phyloP scores from a whole-genome alignment of 148 eudicot species.

The Suaeda aralocaspica region DNA sequence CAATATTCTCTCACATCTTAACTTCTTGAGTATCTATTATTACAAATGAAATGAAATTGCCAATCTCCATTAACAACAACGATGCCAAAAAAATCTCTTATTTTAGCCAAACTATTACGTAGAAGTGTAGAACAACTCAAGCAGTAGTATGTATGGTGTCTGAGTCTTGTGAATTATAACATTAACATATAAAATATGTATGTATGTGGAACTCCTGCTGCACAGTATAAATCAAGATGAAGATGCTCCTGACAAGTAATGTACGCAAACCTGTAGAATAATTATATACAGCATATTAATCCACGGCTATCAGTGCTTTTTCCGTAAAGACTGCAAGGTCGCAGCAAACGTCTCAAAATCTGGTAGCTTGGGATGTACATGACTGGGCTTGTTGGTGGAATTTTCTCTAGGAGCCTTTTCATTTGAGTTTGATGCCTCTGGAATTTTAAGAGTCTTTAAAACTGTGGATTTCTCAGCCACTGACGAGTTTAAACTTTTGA shows the following conservation, averaged over 20 bases:
- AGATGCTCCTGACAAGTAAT: not conserved
- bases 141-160: not conserved
- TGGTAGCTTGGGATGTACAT: constrained; percentile 98
- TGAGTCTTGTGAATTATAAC: not conserved
- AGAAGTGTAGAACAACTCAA: too few species aligned
- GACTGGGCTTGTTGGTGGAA: constrained; percentile 55
- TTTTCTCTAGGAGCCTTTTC: constrained; percentile 39
- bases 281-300: constrained; percentile 17
- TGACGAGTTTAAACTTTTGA: constrained; percentile 25
- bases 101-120: not conserved
- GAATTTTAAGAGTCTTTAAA: constrained; percentile 18
- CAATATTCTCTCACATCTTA: not conserved
- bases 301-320: constrained; percentile 35
- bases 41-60: not conserved
- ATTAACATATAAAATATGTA: not conserved
- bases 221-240: constrained; percentile 11
- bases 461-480: constrained; percentile 28
- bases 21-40: not conserved
- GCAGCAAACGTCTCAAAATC: constrained; percentile 71
- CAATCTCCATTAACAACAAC: not conserved
- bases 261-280: constrained; percentile 6
- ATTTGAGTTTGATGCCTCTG: constrained; percentile 23
- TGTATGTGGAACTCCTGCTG: constrained; percentile 10
- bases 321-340: constrained; percentile 47
- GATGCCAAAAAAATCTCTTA: not conserved